Conservation (phyloP, 2,329 filamentous ascomycete genomes). For the Fusarium paranaense region DNA sequence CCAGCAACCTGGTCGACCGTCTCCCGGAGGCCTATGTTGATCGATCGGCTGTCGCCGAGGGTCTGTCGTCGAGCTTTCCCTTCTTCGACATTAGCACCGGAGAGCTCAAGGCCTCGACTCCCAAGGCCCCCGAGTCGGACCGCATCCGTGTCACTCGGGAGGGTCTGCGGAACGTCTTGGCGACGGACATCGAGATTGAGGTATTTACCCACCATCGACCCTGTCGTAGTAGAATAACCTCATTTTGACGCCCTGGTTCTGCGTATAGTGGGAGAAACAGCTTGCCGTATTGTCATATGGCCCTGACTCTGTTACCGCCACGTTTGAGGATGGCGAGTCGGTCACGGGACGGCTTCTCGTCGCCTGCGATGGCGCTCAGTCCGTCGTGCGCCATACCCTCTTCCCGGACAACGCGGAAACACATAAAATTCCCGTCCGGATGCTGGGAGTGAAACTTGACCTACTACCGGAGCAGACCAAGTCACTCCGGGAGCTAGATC, state of each 20-base stretch:
- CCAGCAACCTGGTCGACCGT: conserved; percentile 56
- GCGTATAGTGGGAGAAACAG: conserved; percentile 54
- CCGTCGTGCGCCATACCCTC: conserved; percentile 53
- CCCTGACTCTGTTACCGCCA: conserved; percentile 52
- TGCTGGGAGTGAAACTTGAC: conserved; percentile 59
- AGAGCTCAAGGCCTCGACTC: conserved; percentile 54
- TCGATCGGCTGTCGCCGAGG: conserved; percentile 59
- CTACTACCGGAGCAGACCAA: conserved; percentile 55
- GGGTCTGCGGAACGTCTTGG: conserved; percentile 58
- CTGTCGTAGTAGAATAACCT: not conserved
- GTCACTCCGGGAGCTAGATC: conserved; percentile 60
- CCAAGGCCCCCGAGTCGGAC: conserved; percentile 56
- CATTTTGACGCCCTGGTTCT: not conserved
- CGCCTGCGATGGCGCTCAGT: conserved; percentile 63
- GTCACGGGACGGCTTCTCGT: conserved; percentile 58
- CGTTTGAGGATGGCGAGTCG: conserved; percentile 60
- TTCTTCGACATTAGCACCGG: conserved; percentile 68
- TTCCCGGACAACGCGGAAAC: conserved; percentile 50
- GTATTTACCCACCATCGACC: conserved; percentile 39
- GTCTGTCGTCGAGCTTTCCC: conserved; percentile 61
- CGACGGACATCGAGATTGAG: conserved; percentile 59
- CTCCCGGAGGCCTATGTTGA: conserved; percentile 66
- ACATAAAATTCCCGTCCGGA: conserved; percentile 58
- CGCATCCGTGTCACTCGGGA: conserved; percentile 62
- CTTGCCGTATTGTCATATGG: conserved; percentile 46